Evolutionary conservation across 257 asterid genomes (phyloP).

Genomic region (Perilla frutescens): DNA sequence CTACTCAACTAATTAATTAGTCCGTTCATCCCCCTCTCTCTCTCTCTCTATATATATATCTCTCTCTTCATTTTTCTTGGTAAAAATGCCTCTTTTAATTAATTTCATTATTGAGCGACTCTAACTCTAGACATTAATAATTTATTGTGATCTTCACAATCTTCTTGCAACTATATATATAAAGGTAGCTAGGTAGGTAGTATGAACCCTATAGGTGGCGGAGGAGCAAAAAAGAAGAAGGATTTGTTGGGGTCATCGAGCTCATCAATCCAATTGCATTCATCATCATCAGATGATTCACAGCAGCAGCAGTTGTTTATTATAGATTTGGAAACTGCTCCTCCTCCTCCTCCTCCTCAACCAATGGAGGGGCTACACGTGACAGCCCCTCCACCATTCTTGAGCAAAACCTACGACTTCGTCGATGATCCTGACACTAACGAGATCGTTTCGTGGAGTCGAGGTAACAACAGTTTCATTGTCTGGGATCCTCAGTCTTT

Average conservation of each 20-base stretch:
- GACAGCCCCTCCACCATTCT: conserved; percentile 68
- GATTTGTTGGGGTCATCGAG: conserved; percentile 43
- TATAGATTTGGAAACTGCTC: background rate
- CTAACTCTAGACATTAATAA: no score
- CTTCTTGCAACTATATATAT: no score
- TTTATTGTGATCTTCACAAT: no score
- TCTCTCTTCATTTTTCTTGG: no score
- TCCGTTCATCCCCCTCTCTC: no score
- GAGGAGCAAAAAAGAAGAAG: conserved; percentile 34
- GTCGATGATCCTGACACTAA: conserved; percentile 70
- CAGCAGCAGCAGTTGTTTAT: background rate
- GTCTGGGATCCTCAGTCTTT: conserved; percentile 81
- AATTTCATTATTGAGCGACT: no score
- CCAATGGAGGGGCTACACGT: conserved; percentile 65
- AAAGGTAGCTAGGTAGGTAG: no score
- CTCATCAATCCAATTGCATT: conserved; percentile 26
- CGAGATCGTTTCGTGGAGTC: conserved; percentile 67
- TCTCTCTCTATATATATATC: no score
- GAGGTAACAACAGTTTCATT: conserved; percentile 77
- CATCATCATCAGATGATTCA: background rate
- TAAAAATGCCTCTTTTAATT: no score
- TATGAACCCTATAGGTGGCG: conserved; percentile 20
- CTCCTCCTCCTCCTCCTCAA: conserved; percentile 61
- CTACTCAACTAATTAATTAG: no score
- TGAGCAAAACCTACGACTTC: conserved; percentile 74